These are phyloP conservation scores for Suillus subaureus DNA, from an alignment of 768 basidiomycete species.

Conservation along the genomic window DNA sequence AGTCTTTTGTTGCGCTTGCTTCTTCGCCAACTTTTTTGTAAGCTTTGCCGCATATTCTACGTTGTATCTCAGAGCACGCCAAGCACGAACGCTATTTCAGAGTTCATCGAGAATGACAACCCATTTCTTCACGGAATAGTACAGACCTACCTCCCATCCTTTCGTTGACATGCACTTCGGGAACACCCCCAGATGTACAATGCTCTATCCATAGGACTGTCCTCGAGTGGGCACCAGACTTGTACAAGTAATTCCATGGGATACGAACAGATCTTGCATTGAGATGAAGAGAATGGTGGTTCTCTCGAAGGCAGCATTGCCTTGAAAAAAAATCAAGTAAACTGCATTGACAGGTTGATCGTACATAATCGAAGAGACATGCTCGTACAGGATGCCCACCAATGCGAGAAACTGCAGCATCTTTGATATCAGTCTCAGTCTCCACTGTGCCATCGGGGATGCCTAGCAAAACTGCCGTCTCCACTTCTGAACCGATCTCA, in stretches of 20 bases:
- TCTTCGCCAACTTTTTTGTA: conserved; percentile 51
- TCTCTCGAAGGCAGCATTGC: conserved; percentile 69
- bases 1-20: conserved; percentile 41
- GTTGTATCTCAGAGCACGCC: conserved; percentile 76
- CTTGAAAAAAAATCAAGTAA: conserved; percentile 53
- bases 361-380: conserved; percentile 49
- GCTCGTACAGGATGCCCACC: conserved; percentile 87
- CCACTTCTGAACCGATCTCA: conserved; percentile 53
- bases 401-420: conserved; percentile 86
- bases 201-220: conserved; percentile 82
- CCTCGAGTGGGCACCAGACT: conserved; percentile 88
- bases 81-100: conserved; percentile 69
- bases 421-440: conserved; percentile 57
- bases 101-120: conserved; percentile 18
- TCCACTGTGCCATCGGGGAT: conserved; percentile 76
- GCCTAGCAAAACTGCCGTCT: conserved; percentile 78
- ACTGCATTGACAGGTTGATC: conserved; percentile 45
- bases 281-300: conserved; percentile 62
- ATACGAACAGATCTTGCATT: conserved; percentile 69
- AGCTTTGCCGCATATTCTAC: conserved; percentile 75
- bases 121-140: background rate
- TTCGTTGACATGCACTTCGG: conserved; percentile 67
- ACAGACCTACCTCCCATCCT: conserved; percentile 71
- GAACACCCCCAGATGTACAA: conserved; percentile 88
- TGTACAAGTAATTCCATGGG: conserved; percentile 85